A percentile compares a stretch with the other conserved stretches of the same genome.
Evolutionary conservation across 192 early-diverging fungal genomes (phyloP).

Genomic region (Tieghemiomyces parasiticus): DNA sequence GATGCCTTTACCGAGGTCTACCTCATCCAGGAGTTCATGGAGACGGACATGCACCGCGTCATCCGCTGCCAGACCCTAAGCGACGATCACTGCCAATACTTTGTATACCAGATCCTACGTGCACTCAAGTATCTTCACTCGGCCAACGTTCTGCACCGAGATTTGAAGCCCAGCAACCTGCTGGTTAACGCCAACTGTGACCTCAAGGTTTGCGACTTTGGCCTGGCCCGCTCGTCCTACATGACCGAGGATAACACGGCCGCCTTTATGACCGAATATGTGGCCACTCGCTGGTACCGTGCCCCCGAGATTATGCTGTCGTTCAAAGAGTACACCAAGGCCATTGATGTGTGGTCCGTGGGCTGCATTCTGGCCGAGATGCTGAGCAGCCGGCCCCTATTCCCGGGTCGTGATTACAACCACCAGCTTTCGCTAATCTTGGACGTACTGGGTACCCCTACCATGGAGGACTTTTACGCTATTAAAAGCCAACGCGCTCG

Average conservation of each 20-base stretch:
- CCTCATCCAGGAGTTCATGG: constrained; percentile 97
- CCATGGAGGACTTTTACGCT: constrained; percentile 67
- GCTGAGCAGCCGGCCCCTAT: constrained; percentile 80
- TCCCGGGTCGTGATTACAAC: constrained; percentile 95
- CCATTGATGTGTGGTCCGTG: constrained; percentile 97
- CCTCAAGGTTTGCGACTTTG: constrained; percentile 97
- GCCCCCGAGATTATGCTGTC: constrained; percentile 98
- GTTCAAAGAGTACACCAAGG: constrained; percentile 97
- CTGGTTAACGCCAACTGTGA: constrained; percentile 86
- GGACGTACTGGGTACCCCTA: constrained; percentile 88
- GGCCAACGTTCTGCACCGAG: constrained; percentile 92
- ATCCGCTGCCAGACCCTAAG: constrained; percentile 88
- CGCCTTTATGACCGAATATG: constrained; percentile 99
- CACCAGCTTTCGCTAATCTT: constrained; percentile 98
- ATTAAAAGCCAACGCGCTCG: constrained; percentile 92
- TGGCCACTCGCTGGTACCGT: constrained; percentile 98
- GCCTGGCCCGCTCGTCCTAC: constrained; percentile 84
- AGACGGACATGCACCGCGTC: constrained; percentile 95
- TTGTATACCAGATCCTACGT: constrained; percentile 92
- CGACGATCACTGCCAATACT: constrained; percentile 97
- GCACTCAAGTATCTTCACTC: constrained; percentile 99
- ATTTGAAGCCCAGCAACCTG: constrained; percentile 91
- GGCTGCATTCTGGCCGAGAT: constrained; percentile 99
- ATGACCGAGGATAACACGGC: constrained; percentile 63
- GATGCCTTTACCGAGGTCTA: constrained; percentile 37